These are phyloP conservation scores for Mycena venus DNA, from an alignment of 768 basidiomycete species.

Conservation along the genomic window DNA sequence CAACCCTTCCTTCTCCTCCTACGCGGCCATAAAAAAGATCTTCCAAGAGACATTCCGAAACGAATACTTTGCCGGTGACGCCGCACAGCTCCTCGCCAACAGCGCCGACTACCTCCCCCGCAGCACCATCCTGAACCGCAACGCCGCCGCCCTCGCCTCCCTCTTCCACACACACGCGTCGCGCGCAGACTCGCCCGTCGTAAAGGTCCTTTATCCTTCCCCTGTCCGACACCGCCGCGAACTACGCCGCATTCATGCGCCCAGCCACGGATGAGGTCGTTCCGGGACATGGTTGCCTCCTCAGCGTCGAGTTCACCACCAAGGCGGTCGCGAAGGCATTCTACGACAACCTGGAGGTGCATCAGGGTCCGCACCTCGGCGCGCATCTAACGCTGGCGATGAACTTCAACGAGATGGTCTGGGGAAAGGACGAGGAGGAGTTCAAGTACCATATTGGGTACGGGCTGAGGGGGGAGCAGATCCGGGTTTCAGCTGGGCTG, in stretches of 20 bases:
- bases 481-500: neutral
- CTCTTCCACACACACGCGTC: conserved; percentile 56
- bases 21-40: conserved; percentile 62
- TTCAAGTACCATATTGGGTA: neutral
- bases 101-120: conserved; percentile 79
- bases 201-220: neutral
- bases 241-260: neutral
- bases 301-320: neutral
- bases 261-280: neutral
- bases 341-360: neutral
- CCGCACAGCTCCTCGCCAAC: conserved; percentile 86
- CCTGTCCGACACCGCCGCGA: neutral
- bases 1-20: conserved; percentile 72
- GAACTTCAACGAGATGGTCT: neutral
- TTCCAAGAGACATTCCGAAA: conserved; percentile 70
- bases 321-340: neutral
- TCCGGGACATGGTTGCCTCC: neutral
- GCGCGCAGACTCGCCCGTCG: conserved; percentile 44
- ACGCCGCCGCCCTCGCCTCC: conserved; percentile 75
- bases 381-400: neutral
- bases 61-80: conserved; percentile 79
- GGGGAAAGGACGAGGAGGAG: neutral
- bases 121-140: conserved; percentile 71
- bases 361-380: neutral
- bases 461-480: conserved; percentile 3